Evolutionary conservation across 1,284 basidiomycete species (phyloP), one percentile per base, ranked within the genome.

Genomic region (Thelephora terrestris): DNA sequence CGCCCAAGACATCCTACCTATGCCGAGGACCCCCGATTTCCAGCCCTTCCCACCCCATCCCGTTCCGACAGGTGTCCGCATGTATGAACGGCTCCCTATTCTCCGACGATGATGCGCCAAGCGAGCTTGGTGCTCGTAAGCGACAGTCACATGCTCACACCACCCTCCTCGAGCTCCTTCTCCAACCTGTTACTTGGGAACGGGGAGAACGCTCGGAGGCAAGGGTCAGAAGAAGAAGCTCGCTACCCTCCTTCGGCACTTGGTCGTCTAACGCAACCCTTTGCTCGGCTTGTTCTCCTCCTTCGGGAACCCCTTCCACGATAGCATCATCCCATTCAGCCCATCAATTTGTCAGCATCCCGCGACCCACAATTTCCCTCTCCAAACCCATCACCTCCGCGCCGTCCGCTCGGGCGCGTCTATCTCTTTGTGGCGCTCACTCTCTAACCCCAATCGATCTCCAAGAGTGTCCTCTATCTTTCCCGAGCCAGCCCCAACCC

Each of bases 41-140:
- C 46, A n/a, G 49, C 52, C 29, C 61, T 50, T 51, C 53, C 35
- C 53, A 66, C 3, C 63, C 61, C 29, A 70, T 81, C 20, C 61
- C 75, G 1, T 81, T 82, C 59, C 66, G 70, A 39, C 73, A 79
- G 38, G 78, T 84, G 44, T 61, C 80, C 42, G 59, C 61, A 25
- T 71, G 74, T 57, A 80, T 83, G 75, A 68, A 75, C 24, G 81
- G 81, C 7, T 65, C 70, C 4, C 66, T 84, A 18, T 84, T 18
- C 9, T 77, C 73, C 3, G 53, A 58, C 4, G 68, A 71, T 18
- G 55, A 65, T 27, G 61, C 12, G 68, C 73, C 16, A 43, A 27
- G 25, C 14, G 29, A 32, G 7, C 29, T 32, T 50, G 36, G 17
- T 47, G 48, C 25, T 25, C 49, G 44, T 67, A 63, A 42, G 40